Conservation (phyloP, 768 basidiomycete species). For the Guyanaporus albipodus region DNA sequence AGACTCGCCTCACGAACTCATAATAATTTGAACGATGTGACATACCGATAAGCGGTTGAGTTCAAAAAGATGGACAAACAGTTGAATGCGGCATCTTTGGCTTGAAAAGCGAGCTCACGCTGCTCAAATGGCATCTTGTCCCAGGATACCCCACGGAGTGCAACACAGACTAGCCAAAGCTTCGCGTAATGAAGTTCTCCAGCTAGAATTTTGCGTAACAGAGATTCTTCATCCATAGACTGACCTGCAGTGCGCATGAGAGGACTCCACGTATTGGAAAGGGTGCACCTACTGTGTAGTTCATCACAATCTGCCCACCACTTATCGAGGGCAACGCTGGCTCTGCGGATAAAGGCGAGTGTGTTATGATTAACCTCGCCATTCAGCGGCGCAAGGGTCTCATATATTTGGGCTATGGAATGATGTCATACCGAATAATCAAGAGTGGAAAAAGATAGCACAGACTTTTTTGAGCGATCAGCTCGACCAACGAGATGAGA, state of each 20-base stretch:
- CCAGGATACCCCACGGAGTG: constrained; percentile 88
- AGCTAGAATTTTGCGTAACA: constrained; percentile 82
- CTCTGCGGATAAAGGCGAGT: constrained; percentile 81
- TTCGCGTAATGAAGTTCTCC: constrained; percentile 92
- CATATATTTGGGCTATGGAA: constrained; percentile 81
- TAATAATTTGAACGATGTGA: neutral
- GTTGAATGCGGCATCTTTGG: constrained; percentile 86
- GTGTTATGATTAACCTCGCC: constrained; percentile 85
- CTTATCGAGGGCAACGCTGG: constrained; percentile 80
- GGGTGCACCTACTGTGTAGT: constrained; percentile 61
- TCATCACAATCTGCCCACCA: constrained; percentile 91
- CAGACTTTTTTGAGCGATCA: constrained; percentile 88
- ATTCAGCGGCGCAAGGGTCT: constrained; percentile 80
- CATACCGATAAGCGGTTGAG: constrained; percentile 75
- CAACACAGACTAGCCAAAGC: constrained; percentile 92
- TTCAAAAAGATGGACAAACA: constrained; percentile 83
- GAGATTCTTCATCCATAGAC: constrained; percentile 79
- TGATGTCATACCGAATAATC: constrained; percentile 2
- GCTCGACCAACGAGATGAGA: constrained; percentile 80
- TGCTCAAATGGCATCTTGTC: constrained; percentile 96
- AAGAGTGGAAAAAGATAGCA: neutral
- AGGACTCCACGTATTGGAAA: neutral
- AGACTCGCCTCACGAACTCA: neutral
- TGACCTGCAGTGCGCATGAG: constrained; percentile 44
- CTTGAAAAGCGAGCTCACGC: constrained; percentile 91